phyloP scores from a whole-genome alignment of 2,329 filamentous ascomycete species.

The Stagonosporopsis vannaccii region DNA sequence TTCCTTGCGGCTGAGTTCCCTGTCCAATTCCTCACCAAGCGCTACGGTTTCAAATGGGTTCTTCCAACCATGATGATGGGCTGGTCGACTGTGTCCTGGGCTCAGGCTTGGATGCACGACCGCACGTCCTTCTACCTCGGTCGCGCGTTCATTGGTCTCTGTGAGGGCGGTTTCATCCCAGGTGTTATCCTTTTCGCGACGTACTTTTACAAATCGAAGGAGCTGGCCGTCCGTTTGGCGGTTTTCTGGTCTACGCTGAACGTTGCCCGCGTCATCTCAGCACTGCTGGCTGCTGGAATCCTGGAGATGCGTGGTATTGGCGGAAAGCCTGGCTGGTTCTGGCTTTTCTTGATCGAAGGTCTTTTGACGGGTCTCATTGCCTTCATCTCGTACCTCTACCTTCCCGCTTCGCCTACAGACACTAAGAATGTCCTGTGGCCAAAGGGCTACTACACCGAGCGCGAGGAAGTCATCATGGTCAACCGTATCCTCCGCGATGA shows the following conservation, averaged over 20 bases:
- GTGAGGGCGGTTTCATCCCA: constrained; percentile 63
- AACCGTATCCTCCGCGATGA: constrained; percentile 67
- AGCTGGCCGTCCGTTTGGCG: constrained; percentile 71
- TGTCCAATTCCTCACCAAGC: constrained; percentile 53
- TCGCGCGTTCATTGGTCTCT: constrained; percentile 52
- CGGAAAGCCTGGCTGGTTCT: constrained; percentile 62
- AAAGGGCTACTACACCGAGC: constrained; percentile 70
- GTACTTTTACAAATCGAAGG: constrained; percentile 76
- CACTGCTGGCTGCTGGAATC: constrained; percentile 63
- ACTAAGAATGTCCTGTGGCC: constrained; percentile 50
- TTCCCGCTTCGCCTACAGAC: constrained; percentile 60
- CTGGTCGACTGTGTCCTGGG: constrained; percentile 60
- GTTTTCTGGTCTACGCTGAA: constrained; percentile 74
- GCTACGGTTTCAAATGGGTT: constrained; percentile 52
- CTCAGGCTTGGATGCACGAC: constrained; percentile 71
- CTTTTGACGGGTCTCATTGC: constrained; percentile 41
- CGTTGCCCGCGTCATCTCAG: constrained; percentile 61
- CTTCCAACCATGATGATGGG: constrained; percentile 54
- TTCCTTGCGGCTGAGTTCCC: constrained; percentile 69
- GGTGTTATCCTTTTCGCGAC: constrained; percentile 71
- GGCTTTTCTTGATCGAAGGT: constrained; percentile 58
- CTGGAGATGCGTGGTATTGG: constrained; percentile 58
- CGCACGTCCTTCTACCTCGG: constrained; percentile 52
- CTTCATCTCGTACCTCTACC: constrained; percentile 40
- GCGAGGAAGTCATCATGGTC: constrained; percentile 72